A percentile compares a stretch with the other conserved stretches of the same genome.
These are phyloP conservation scores for Geosmithia putterillii DNA, from an alignment of 2,329 filamentous ascomycete species.

Conservation along the genomic window DNA sequence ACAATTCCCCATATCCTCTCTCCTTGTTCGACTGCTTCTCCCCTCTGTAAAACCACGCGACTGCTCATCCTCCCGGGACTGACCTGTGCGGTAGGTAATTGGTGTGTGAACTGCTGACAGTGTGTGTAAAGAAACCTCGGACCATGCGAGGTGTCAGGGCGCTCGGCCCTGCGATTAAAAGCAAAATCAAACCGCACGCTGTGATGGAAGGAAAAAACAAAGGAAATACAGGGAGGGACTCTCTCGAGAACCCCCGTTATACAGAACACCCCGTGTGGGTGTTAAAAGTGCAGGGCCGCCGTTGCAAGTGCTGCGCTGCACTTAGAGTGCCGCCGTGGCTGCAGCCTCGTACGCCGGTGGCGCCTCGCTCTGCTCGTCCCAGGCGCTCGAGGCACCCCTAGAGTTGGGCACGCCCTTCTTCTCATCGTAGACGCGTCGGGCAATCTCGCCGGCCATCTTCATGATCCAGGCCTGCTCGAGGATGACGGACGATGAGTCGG, in stretches of 20 bases:
- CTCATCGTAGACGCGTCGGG: conserved; percentile 76
- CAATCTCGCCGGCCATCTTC: conserved; percentile 91
- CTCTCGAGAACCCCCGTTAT: not conserved
- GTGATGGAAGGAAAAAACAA: not conserved
- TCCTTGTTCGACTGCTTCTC: not conserved
- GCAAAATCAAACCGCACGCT: not conserved
- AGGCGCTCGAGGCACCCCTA: conserved; percentile 4
- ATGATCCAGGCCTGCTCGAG: conserved; percentile 77
- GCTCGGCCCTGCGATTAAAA: too few species aligned
- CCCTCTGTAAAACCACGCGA: too few species aligned
- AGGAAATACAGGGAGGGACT: not conserved
- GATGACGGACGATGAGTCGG: conserved; percentile 46
- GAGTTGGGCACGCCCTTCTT: conserved; percentile 39
- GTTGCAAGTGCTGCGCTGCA: too few species aligned
- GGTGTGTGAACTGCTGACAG: not conserved
- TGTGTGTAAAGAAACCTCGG: too few species aligned
- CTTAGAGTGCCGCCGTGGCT: too few species aligned
- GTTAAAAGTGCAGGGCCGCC: too few species aligned
- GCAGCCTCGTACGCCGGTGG: conserved; percentile 50
- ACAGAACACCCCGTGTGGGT: too few species aligned
- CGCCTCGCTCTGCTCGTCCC: conserved; percentile 43
- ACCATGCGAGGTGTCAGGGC: not conserved
- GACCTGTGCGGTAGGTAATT: not conserved
- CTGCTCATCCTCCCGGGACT: conserved; percentile 8
- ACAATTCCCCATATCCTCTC: conserved; percentile 2